Base-by-base conservation (phyloP, 768 basidiomycete genomes). In the Sporobolomyces pararoseus region DNA sequence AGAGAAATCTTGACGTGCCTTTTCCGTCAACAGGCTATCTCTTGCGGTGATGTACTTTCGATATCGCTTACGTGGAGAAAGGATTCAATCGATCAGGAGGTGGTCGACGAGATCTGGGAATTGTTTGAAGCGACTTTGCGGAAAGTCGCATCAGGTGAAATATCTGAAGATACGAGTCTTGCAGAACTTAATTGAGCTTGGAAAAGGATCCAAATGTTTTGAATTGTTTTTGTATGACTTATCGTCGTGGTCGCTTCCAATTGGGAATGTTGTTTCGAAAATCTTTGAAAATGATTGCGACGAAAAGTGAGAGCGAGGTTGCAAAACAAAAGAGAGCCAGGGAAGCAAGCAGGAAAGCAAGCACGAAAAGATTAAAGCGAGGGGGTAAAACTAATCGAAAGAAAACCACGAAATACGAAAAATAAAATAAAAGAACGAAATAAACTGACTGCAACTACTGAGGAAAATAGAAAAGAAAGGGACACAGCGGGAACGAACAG, bases 1-100 rank as follows among this genome's bases (percentile, higher is more conserved):
- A 19, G 34, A 42, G 13, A 27, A 25, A 6, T 5, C 34, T 31
- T 17, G 39, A 42, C 39, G 34, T n/a, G 2, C 44, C 34, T 12
- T 25, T 12, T 27, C 17, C 4, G 25, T 19, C 3, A 12, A n/a
- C 53, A 68, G 67, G 54, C 68, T 39, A 29, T 69, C 23, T 49
- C 62, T 23, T 49, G 47, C 21, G 47, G 32, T 21, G 68, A 55
- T n/a, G 7, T 27, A 27, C 37, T 69, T 21, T 37, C 54, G 25
- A 23, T 69, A 46, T 32, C 62, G 23, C 13, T 64, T 2, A 31
- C 62, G 3, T 63, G 39, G 37, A 53, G 68, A 23, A 17, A 51
- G 29, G 34, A 23, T 37, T 21, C 55, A n/a, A 27, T 64, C 25
- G 55, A 21, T 4, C 32, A 55, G 27, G n/a, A 16, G n/a, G 29